Evolutionary conservation across 208 protist genomes (phyloP).

Genomic region (Trypanosoma scelopori): DNA sequence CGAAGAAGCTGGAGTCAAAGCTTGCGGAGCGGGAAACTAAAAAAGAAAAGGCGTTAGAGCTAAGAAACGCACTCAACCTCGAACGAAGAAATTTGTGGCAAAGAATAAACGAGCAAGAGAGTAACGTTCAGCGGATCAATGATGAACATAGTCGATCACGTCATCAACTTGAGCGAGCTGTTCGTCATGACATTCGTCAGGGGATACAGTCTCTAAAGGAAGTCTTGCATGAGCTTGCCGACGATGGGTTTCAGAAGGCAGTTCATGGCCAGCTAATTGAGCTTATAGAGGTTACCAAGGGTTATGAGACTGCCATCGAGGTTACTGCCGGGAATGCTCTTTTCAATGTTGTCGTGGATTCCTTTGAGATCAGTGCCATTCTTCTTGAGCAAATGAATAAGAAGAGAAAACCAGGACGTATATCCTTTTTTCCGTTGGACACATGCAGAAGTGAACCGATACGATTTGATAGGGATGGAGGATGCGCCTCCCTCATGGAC

Average conservation of each 20-base stretch:
- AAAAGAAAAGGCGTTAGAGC: conserved; percentile 30
- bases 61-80: conserved; percentile 68
- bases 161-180: conserved; percentile 62
- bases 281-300: conserved; percentile 88
- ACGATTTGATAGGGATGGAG: conserved; percentile 54
- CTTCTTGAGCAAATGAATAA: conserved; percentile 94
- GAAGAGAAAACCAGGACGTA: conserved; percentile 81
- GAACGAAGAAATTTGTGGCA: conserved; percentile 82
- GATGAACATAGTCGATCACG: conserved; percentile 41
- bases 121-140: conserved; percentile 49
- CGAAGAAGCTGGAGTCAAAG: conserved; percentile 49
- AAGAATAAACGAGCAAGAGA: conserved; percentile 72
- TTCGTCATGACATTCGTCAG: conserved; percentile 85
- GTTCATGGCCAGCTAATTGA: conserved; percentile 97
- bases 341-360: conserved; percentile 98
- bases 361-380: conserved; percentile 88
- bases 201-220: conserved; percentile 82
- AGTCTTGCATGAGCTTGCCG: conserved; percentile 59
- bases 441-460: conserved; percentile 55
- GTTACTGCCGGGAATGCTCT: conserved; percentile 94
- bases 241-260: conserved; percentile 50
- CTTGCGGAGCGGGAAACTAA: conserved; percentile 41
- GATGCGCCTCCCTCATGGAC: conserved; percentile 69
- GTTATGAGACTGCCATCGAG: conserved; percentile 93
- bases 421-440: conserved; percentile 98